Percentiles rank a stretch among this genome's conserved stretches.
Conservation (phyloP, 768 basidiomycete species). For the Leccinellum rugosiceps region DNA sequence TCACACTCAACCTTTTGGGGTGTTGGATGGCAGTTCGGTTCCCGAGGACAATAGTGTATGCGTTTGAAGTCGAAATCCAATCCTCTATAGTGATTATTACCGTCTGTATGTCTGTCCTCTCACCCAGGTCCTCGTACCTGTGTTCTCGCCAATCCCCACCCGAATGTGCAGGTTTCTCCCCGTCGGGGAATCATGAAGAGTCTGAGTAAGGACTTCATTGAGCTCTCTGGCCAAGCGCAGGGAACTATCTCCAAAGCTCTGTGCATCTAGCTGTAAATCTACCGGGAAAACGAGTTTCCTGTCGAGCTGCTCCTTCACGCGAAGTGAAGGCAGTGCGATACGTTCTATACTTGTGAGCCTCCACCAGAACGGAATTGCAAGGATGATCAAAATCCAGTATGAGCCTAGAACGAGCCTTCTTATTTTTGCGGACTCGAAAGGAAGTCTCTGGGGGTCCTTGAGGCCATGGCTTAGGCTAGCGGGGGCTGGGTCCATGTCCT, state of each 20-base stretch:
- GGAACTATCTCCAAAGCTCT: constrained; percentile 13
- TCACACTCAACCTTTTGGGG: constrained; percentile 20
- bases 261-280: constrained; percentile 37
- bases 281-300: constrained; percentile 44
- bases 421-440: constrained; percentile 47
- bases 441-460: constrained; percentile 47
- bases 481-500: constrained; percentile 21
- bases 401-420: constrained; percentile 63
- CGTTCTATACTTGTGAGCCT: constrained; percentile 86
- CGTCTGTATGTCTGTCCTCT: background rate
- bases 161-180: constrained; percentile 45
- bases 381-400: constrained; percentile 75
- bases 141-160: constrained; percentile 23
- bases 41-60: constrained; percentile 26
- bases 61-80: constrained; percentile 4
- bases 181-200: constrained; percentile 20
- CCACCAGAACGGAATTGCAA: constrained; percentile 93
- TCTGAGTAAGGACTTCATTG: constrained; percentile 17
- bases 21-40: constrained; percentile 20
- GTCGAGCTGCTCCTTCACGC: constrained; percentile 51
- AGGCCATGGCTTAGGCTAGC: constrained; percentile 21
- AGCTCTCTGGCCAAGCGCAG: constrained; percentile 28
- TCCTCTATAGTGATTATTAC: constrained; percentile 15
- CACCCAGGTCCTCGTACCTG: constrained; percentile 34
- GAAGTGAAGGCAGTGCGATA: constrained; percentile 61